Conservation (phyloP, 2,329 filamentous ascomycete species). For the Monilinia fructicola region DNA sequence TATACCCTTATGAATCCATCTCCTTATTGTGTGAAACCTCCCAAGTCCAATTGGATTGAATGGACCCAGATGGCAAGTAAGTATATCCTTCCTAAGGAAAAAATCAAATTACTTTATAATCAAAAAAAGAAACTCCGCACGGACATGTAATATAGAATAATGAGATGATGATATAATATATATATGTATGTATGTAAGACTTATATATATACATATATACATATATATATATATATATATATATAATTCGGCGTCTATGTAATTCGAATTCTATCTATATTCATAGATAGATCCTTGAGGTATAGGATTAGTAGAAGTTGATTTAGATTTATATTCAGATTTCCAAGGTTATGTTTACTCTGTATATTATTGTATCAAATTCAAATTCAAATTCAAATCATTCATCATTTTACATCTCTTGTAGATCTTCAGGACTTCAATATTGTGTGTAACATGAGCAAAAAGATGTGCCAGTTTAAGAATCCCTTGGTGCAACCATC, state of each 20-base stretch:
- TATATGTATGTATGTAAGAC: too few relatives aligned
- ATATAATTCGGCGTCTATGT: background rate
- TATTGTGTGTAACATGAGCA: background rate
- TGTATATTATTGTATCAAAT: too few relatives aligned
- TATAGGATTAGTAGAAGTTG: background rate
- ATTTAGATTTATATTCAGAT: background rate
- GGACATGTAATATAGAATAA: constrained; percentile 9
- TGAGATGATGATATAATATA: background rate
- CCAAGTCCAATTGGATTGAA: constrained; percentile 5
- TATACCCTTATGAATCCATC: background rate
- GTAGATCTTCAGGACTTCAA: background rate
- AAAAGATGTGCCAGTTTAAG: background rate
- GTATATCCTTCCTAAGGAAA: background rate
- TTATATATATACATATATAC: too few relatives aligned
- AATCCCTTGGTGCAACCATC: background rate
- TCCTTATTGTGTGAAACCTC: background rate
- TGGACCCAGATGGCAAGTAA: background rate
- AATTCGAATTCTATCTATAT: background rate
- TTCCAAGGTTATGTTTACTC: too few relatives aligned
- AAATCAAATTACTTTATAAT: background rate
- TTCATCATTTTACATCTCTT: background rate
- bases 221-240: too few relatives aligned
- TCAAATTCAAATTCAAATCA: background rate
- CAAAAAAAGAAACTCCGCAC: constrained; percentile 12
- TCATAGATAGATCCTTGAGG: too few relatives aligned